These are phyloP conservation scores for Posidonia australis DNA, from an alignment of 106 monocot species.

Conservation along the genomic window DNA sequence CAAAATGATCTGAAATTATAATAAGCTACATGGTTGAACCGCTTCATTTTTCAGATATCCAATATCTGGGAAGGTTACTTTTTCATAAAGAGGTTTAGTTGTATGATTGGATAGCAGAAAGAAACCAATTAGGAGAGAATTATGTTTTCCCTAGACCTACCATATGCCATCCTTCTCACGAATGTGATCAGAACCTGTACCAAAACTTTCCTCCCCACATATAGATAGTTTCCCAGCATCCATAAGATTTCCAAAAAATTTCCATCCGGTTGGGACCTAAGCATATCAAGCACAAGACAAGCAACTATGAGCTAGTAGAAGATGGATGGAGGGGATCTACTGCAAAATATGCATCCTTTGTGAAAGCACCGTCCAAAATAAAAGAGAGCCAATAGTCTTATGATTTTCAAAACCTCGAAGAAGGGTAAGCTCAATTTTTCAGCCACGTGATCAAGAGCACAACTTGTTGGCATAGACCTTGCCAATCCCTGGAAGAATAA, in stretches of 20 bases:
- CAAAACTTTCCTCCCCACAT: slow-evolving; percentile 99
- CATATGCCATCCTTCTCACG: slow-evolving; percentile 99
- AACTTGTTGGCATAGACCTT: slow-evolving; percentile 99
- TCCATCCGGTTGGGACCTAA: slow-evolving; percentile 99
- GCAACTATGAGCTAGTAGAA: not conserved
- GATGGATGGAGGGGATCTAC: not conserved
- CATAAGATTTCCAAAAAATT: slow-evolving; percentile 99
- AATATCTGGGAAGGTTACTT: not conserved
- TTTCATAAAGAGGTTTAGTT: not conserved
- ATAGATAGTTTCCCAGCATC: slow-evolving; percentile 93
- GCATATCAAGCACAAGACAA: slow-evolving; percentile 1
- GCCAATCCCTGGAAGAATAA: slow-evolving; percentile 68
- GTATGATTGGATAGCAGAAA: not conserved
- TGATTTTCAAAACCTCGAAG: slow-evolving; percentile 58
- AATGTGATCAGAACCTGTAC: slow-evolving; percentile 97
- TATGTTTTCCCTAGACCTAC: slow-evolving; percentile 18
- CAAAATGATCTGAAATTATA: no score
- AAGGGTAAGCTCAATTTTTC: slow-evolving; percentile 85
- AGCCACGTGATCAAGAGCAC: slow-evolving; percentile 94
- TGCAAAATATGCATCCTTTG: not conserved
- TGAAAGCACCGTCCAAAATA: no score
- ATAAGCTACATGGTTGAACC: no score
- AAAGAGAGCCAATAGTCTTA: not conserved
- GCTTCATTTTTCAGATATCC: no score
- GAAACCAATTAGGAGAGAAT: not conserved